phyloP scores from a whole-genome alignment of 306 rosid genomes.

The Quercus robur region DNA sequence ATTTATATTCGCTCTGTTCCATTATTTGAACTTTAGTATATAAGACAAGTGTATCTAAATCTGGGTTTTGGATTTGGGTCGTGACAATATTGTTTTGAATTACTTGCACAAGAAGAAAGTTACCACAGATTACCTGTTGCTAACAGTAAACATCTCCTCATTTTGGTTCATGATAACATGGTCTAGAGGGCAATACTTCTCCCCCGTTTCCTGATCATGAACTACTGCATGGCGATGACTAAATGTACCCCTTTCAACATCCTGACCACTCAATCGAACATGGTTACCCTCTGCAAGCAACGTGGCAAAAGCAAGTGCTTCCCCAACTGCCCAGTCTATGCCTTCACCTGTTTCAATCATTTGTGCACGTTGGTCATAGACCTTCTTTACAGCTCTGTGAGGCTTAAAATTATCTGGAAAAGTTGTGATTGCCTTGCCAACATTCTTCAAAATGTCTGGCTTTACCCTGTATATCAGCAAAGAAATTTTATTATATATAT shows the following conservation, averaged over 20 bases:
- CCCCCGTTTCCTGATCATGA: conserved; percentile 92
- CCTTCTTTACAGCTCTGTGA: conserved; percentile 87
- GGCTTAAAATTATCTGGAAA: conserved; percentile 81
- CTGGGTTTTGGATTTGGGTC: too few species aligned
- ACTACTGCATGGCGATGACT: conserved; percentile 91
- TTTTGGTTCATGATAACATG: conserved; percentile 79
- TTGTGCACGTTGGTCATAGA: conserved; percentile 79
- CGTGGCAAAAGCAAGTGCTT: conserved; percentile 97
- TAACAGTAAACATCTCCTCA: conserved; percentile 92
- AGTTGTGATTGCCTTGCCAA: conserved; percentile 84
- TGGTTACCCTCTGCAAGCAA: conserved; percentile 91
- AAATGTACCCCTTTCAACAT: conserved; percentile 97
- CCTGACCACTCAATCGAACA: conserved; percentile 94
- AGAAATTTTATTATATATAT: conserved; percentile 18
- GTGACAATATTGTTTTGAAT: not conserved
- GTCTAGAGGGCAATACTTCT: conserved; percentile 80
- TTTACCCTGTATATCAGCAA: conserved; percentile 55
- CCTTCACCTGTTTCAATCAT: conserved; percentile 96
- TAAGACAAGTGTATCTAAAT: too few species aligned
- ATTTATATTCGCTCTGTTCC: too few species aligned
- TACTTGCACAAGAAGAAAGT: not conserved
- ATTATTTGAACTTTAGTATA: too few species aligned
- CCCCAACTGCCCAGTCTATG: conserved; percentile 93
- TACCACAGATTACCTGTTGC: conserved; percentile 75
- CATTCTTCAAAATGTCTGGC: conserved; percentile 87